Base-by-base conservation (phyloP, 108 stramenopile genomes). In the Licmophora abbreviata region DNA sequence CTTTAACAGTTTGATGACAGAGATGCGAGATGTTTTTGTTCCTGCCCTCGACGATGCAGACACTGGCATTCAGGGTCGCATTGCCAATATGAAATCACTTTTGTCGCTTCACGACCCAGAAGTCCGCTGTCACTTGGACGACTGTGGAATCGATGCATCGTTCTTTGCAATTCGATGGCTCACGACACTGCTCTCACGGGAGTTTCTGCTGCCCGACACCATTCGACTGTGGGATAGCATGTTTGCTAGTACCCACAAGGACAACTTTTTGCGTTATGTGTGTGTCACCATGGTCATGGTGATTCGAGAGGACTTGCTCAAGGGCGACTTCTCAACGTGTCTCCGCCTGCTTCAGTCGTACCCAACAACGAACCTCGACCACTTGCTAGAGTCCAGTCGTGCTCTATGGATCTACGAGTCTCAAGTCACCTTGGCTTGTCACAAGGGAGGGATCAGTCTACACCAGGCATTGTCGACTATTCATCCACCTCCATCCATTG, bases 161-260 rank as follows among this genome's bases (percentile, higher is more conserved):
- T 89, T 88, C 58, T 98, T 83, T 69, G 82, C 92, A 25, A 71
- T 96, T 14, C 81, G 97, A 42, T 97, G 97, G 97, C 56, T 95
- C 37, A 98, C 97, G 10, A 96, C 97, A 6, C 69, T 98, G 24
- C 63, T 98, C n/a, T 89, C 91, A 20, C 67, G 97, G 44, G 97
- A 98, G 60, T 95, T 98, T 48, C 57, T 85, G 10, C 69, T 98
- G 26, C 92, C 84, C 1, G 95, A 96, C 72, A 98, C 95, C 9
- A 93, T 98, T 46, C 92, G 95, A 12, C 69, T 98, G 12, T 98
- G 97, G 97, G 97, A 98, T 59, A 69, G 69, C 56, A 88, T 98
- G 71, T 97, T 98, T 54, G 81, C 95, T 18, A 73, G 79, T 22
- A 88, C 86, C 1, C 85, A 91, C 57, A 92, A 94, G 58, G 93